Evolutionary conservation across 1,284 basidiomycete species (phyloP).

Genomic region (Ganoderma resinaceum): DNA sequence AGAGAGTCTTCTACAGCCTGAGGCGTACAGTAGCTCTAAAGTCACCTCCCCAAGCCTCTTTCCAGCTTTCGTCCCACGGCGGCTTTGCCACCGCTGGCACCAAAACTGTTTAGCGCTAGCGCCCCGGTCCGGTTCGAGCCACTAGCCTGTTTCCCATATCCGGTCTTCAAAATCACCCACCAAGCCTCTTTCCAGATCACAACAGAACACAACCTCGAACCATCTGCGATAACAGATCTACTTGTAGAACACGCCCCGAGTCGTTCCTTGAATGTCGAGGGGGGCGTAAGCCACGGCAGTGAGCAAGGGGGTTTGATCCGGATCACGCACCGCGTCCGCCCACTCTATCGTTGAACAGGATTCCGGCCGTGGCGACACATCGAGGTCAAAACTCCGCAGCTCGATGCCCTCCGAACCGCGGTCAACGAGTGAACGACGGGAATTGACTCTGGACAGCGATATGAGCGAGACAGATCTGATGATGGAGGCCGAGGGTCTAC

Average conservation of each 20-base stretch:
- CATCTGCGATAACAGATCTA: neutral
- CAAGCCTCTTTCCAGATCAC: neutral
- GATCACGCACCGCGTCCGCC: neutral
- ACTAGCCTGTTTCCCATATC: too few species aligned
- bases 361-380: neutral
- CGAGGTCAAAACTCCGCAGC: slow-evolving; percentile 8
- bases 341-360: neutral
- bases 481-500: neutral
- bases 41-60: too few species aligned
- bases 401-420: slow-evolving; percentile 10
- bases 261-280: neutral
- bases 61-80: too few species aligned
- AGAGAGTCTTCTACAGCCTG: too few species aligned
- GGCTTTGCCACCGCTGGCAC: too few species aligned
- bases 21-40: too few species aligned
- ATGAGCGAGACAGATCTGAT: neutral
- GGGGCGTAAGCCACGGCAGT: neutral
- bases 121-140: too few species aligned
- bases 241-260: neutral
- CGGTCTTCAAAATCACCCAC: neutral
- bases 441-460: slow-evolving; percentile 5
- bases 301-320: neutral
- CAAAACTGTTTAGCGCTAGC: neutral
- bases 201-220: neutral
- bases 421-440: slow-evolving; percentile 12